A percentile compares a stretch with the other conserved stretches of the same genome.
phyloP scores from a whole-genome alignment of 129 eudicot genomes.

The Arctium minus region DNA sequence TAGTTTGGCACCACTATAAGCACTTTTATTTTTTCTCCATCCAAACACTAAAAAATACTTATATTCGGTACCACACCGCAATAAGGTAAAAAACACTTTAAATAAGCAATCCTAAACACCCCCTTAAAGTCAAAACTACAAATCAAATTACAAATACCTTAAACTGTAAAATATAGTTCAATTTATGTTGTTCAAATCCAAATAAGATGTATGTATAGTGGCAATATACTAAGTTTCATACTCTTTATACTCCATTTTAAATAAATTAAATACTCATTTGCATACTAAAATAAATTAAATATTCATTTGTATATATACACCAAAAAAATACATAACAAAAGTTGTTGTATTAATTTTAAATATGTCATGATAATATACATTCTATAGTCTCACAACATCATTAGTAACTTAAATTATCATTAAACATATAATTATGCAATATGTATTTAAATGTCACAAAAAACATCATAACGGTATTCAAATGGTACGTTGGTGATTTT shows the following conservation, averaged over 20 bases:
- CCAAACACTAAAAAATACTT: too few species aligned
- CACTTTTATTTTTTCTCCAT: too few species aligned
- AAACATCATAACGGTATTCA: too few species aligned
- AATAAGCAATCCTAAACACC: too few species aligned
- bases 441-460: background rate
- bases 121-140: background rate
- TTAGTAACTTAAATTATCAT: background rate
- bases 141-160: background rate
- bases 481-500: too few species aligned
- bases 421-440: too few species aligned
- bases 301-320: background rate
- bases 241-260: background rate
- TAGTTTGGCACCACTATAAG: too few species aligned
- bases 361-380: too few species aligned
- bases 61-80: too few species aligned
- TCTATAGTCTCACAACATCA: too few species aligned
- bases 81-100: too few species aligned
- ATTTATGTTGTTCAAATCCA: background rate
- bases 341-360: background rate
- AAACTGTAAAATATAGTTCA: background rate
- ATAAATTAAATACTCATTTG: background rate
- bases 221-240: background rate
- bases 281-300: background rate
- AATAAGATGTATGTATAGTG: background rate
- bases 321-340: too few species aligned